Evolutionary conservation across 2,329 filamentous ascomycete species (phyloP), one percentile per base, ranked within the genome.

Genomic region (Macroventuria anomochaeta): DNA sequence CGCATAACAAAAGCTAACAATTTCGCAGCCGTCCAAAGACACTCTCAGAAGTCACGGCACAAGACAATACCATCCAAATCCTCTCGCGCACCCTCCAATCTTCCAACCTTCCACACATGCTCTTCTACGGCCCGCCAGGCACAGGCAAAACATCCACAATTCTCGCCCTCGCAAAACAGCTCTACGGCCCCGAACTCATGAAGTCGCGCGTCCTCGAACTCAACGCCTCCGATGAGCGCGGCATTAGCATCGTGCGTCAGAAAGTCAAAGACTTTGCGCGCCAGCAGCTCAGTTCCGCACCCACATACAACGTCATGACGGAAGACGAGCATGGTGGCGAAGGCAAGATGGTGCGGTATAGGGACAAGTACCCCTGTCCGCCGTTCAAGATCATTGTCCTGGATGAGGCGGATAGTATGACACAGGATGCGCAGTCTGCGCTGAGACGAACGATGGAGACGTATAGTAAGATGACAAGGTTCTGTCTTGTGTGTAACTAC

Each of bases 321-420:
- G 77, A 81, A 42, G 70, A 73, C 38, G 62, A 64, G 42, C 63
- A 67, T 17, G 59, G 52, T n/a, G 53, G 63, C 8, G 66, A 65
- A 7, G 61, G 53, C 5, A 71, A 70, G 41, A 62, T 61, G 53
- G 67, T 74, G n/a, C 57, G 69, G 11, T 87, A 87, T 63, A 72
- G 80, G 38, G 80, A 83, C 56, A 79, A 88, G 70, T 97, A 96
- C 69, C 93, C 95, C 0, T 97, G 93, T 72, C 95, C 95, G 18
- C 95, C 95, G 0, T 99, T 97, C 81, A 99, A 99, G 80, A 96
- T 99, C 72, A 93, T 99, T 71, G 91, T 99, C 57, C 86, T 99
- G 55, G 95, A 99, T 76, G 95, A 99, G 79, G 95, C 95, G 63
- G 95, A 99, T 75, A 95, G 89, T 63, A 97, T 99, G 93, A 99